Conservation (phyloP, 2,329 filamentous ascomycete species). For the Diaporthe helianthi region DNA sequence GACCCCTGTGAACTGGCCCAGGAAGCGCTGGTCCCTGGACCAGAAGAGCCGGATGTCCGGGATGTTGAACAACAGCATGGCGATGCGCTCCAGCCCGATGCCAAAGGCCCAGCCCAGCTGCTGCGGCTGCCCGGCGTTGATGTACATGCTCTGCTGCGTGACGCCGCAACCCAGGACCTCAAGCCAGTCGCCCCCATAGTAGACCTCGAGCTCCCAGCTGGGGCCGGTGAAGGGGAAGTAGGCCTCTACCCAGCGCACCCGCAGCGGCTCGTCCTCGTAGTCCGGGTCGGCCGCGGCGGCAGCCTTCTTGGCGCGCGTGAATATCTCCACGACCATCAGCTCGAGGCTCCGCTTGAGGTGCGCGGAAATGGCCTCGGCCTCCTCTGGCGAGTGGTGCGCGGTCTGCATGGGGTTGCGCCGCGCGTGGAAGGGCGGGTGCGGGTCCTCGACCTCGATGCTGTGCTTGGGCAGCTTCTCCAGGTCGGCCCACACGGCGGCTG, state of each 20-base stretch:
- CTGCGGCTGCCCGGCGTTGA: slow-evolving; percentile 75
- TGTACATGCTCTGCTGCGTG: slow-evolving; percentile 81
- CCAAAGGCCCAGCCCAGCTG: slow-evolving; percentile 96
- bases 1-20: slow-evolving; percentile 79
- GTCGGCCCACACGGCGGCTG: slow-evolving; percentile 72
- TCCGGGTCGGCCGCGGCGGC: slow-evolving; percentile 59
- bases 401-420: slow-evolving; percentile 84
- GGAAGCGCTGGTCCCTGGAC: slow-evolving; percentile 84
- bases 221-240: slow-evolving; percentile 98
- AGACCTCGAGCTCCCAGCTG: slow-evolving; percentile 95
- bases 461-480: slow-evolving; percentile 76
- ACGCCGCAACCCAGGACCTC: slow-evolving; percentile 95
- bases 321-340: slow-evolving; percentile 87
- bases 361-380: slow-evolving; percentile 81
- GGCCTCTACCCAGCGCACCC: slow-evolving; percentile 92
- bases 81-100: slow-evolving; percentile 90
- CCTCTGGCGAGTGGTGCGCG: slow-evolving; percentile 72
- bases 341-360: slow-evolving; percentile 92
- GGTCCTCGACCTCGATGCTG: slow-evolving; percentile 80
- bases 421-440: slow-evolving; percentile 77
- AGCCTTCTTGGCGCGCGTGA: slow-evolving; percentile 76
- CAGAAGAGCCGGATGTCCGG: slow-evolving; percentile 97
- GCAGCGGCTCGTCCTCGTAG: slow-evolving; percentile 72
- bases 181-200: slow-evolving; percentile 93
- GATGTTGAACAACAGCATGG: slow-evolving; percentile 96